Evolutionary conservation across 202 grass and related monocot genomes (phyloP).

Genomic region (Zizania palustris): DNA sequence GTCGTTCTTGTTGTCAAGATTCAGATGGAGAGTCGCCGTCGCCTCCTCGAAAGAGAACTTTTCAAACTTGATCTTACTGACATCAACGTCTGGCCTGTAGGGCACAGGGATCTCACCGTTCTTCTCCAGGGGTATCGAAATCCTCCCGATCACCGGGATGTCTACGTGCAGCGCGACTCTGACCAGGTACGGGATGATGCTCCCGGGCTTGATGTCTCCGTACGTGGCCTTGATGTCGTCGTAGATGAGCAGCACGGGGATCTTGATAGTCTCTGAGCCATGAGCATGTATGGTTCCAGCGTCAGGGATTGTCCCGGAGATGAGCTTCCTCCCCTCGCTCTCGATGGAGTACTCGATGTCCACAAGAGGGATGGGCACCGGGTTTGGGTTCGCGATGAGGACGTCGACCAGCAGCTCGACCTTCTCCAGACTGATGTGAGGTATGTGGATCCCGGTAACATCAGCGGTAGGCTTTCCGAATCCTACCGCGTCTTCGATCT

Average conservation of each 20-base stretch:
- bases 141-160: conserved; percentile 72
- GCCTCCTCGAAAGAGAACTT: conserved; percentile 86
- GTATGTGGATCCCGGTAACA: conserved; percentile 75
- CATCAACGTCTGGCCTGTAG: conserved; percentile 75
- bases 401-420: conserved; percentile 71
- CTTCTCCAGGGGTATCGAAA: conserved; percentile 83
- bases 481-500: conserved; percentile 77
- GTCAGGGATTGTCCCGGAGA: conserved; percentile 87
- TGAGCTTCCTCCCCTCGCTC: conserved; percentile 83
- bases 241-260: conserved; percentile 71
- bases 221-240: conserved; percentile 88
- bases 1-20: conserved; percentile 90
- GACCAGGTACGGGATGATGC: conserved; percentile 84
- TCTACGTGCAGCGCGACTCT: conserved; percentile 75
- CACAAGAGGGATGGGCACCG: conserved; percentile 82
- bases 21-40: conserved; percentile 64
- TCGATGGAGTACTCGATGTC: conserved; percentile 86
- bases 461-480: conserved; percentile 84
- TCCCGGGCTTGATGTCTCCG: conserved; percentile 77
- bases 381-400: conserved; percentile 74
- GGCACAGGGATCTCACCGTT: conserved; percentile 85
- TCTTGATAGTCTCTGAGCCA: conserved; percentile 80
- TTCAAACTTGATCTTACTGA: conserved; percentile 78
- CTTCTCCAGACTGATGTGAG: conserved; percentile 79
- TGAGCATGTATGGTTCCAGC: conserved; percentile 89